A percentile compares a stretch with the other conserved stretches of the same genome.
These are phyloP conservation scores for Fusarium torulosum DNA, from an alignment of 2,329 filamentous ascomycete genomes.

Conservation along the genomic window DNA sequence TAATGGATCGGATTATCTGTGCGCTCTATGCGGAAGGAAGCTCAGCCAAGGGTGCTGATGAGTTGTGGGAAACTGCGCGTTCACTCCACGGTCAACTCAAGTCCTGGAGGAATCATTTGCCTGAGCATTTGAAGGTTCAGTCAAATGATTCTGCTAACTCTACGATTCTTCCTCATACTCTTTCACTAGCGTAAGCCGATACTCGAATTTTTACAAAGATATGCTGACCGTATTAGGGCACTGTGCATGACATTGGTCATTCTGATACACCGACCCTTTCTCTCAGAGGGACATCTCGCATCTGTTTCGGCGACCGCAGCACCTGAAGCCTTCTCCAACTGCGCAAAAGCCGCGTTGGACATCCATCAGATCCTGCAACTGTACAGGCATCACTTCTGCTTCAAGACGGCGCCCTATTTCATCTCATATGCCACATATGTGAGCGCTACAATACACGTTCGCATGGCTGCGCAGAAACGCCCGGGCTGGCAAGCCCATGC, in stretches of 20 bases:
- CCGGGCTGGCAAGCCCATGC: slow-evolving; percentile 55
- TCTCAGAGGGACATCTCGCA: slow-evolving; percentile 61
- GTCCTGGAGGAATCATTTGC: slow-evolving; percentile 56
- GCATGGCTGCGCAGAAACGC: slow-evolving; percentile 60
- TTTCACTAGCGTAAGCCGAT: slow-evolving; percentile 6
- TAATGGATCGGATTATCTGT: slow-evolving; percentile 59
- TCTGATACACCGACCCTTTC: slow-evolving; percentile 64
- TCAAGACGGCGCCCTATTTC: slow-evolving; percentile 61
- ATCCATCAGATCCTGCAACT: slow-evolving; percentile 58
- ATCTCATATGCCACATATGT: slow-evolving; percentile 67
- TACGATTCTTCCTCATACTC: slow-evolving; percentile 40
- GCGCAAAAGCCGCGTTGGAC: slow-evolving; percentile 58
- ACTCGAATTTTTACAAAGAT: not conserved
- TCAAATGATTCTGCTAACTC: slow-evolving; percentile 30
- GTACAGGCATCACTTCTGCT: slow-evolving; percentile 58
- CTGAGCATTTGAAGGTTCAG: slow-evolving; percentile 51
- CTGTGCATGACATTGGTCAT: slow-evolving; percentile 64
- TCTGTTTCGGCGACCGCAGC: slow-evolving; percentile 54
- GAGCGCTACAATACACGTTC: slow-evolving; percentile 63
- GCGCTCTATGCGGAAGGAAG: slow-evolving; percentile 58
- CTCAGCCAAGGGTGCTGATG: slow-evolving; percentile 43
- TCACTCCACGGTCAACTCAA: slow-evolving; percentile 55
- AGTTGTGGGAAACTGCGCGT: slow-evolving; percentile 50
- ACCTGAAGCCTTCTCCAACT: slow-evolving; percentile 57
- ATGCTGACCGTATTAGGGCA: slow-evolving; percentile 29